phyloP scores from a whole-genome alignment of 176 grass and related monocot species.

The Oryza glumipatula region DNA sequence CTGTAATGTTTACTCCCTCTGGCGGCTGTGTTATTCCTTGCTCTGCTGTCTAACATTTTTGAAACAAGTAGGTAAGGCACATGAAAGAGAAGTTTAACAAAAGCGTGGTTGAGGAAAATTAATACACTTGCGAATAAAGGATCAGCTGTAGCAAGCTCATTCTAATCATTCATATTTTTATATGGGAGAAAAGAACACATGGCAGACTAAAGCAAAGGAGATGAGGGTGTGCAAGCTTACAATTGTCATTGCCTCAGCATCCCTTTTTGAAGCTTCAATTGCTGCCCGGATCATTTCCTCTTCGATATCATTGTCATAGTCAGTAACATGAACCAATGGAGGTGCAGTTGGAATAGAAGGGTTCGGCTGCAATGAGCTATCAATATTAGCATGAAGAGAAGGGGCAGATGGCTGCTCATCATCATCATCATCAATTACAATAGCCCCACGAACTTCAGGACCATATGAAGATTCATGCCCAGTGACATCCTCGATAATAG shows the following conservation, averaged over 20 bases:
- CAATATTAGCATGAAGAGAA: conserved; percentile 46
- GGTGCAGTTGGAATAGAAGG: conserved; percentile 58
- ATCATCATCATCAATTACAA: conserved; percentile 70
- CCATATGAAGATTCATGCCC: conserved; percentile 56
- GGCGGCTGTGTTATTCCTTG: conserved; percentile 46
- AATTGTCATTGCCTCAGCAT: conserved; percentile 61
- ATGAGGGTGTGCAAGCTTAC: conserved; percentile 37
- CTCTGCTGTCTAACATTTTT: conserved; percentile 49
- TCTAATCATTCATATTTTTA: conserved; percentile 20
- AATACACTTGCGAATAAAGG: background rate
- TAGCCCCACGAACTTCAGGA: conserved; percentile 53
- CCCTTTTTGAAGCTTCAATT: conserved; percentile 93
- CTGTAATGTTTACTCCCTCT: conserved; percentile 47
- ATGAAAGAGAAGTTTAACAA: conserved; percentile 4
- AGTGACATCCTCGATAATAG: conserved; percentile 65
- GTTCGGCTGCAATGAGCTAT: conserved; percentile 3
- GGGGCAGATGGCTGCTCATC: conserved; percentile 45
- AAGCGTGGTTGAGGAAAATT: conserved; percentile 35
- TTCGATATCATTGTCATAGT: conserved; percentile 96
- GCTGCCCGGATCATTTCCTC: conserved; percentile 93
- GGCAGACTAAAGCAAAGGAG: too few relatives aligned
- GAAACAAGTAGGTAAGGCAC: conserved; percentile 22
- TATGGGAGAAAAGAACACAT: background rate
- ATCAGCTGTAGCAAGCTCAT: conserved; percentile 35
- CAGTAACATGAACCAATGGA: conserved; percentile 61